Conservation (phyloP, 768 basidiomycete genomes). For the Trametes gibbosa region DNA sequence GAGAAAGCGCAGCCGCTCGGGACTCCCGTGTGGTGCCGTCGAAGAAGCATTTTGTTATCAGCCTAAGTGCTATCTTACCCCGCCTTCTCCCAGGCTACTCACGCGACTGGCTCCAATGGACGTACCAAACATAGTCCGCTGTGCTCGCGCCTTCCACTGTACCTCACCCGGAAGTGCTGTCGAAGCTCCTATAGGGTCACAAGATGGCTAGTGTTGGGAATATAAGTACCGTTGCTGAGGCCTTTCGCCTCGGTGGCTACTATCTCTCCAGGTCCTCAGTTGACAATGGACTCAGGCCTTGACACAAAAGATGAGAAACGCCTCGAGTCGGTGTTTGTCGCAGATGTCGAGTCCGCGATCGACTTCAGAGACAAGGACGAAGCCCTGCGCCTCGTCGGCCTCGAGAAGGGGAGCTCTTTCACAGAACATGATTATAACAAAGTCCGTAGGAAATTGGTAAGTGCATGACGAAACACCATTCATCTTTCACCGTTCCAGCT, state of each 20-base stretch:
- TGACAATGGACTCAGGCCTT: background rate
- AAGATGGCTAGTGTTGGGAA: background rate
- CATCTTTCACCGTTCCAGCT: too few species aligned
- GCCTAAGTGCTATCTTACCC: background rate
- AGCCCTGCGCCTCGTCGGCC: conserved; percentile 58
- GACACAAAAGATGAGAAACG: conserved; percentile 14
- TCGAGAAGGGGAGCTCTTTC: conserved; percentile 48
- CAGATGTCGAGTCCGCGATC: conserved; percentile 7
- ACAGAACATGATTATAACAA: conserved; percentile 59
- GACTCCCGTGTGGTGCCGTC: background rate
- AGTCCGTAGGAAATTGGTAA: conserved; percentile 57
- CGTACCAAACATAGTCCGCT: background rate
- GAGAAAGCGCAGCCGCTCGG: too few species aligned
- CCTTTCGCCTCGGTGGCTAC: background rate
- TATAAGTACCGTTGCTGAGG: background rate
- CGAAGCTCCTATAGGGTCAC: conserved; percentile 3
- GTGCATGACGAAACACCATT: too few species aligned
- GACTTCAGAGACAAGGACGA: conserved; percentile 47
- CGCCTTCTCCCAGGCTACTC: background rate
- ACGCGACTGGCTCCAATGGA: background rate
- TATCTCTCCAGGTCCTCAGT: background rate
- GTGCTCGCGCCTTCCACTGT: background rate
- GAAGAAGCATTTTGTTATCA: background rate
- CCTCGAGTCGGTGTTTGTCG: background rate
- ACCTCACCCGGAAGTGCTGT: background rate